Conservation (phyloP, 176 grass and related monocot species). For the Aegilops speltoides region DNA sequence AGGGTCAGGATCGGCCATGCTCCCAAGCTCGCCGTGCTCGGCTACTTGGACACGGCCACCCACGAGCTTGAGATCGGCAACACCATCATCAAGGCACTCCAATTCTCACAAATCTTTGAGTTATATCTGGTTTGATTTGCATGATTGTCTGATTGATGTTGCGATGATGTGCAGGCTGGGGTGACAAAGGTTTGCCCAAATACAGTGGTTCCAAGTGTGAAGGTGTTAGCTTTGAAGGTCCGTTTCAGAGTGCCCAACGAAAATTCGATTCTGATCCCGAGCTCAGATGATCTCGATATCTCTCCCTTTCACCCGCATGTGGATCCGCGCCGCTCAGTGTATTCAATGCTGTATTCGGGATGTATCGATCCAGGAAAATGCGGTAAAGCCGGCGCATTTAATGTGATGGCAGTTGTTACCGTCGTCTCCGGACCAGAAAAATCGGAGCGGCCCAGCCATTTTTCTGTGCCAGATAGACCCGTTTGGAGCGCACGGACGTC, state of each 20-base stretch:
- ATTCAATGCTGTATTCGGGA: too few species aligned
- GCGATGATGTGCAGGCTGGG: slow-evolving; percentile 4
- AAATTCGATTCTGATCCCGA: too few species aligned
- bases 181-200: neutral
- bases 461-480: too few species aligned
- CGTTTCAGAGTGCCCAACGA: neutral
- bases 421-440: too few species aligned
- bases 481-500: too few species aligned
- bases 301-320: too few species aligned
- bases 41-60: neutral
- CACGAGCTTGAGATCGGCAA: neutral
- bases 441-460: too few species aligned
- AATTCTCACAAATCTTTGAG: neutral
- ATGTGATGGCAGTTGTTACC: too few species aligned
- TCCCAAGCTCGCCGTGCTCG: neutral
- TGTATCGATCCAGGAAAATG: too few species aligned
- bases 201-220: neutral
- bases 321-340: too few species aligned
- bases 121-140: neutral
- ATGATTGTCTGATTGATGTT: neutral
- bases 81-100: neutral
- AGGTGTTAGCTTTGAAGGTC: slow-evolving; percentile 1
- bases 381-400: too few species aligned
- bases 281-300: too few species aligned
- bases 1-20: neutral